Conservation (phyloP, 805 yeast species). For the Nakazawaea wickerhamii region DNA sequence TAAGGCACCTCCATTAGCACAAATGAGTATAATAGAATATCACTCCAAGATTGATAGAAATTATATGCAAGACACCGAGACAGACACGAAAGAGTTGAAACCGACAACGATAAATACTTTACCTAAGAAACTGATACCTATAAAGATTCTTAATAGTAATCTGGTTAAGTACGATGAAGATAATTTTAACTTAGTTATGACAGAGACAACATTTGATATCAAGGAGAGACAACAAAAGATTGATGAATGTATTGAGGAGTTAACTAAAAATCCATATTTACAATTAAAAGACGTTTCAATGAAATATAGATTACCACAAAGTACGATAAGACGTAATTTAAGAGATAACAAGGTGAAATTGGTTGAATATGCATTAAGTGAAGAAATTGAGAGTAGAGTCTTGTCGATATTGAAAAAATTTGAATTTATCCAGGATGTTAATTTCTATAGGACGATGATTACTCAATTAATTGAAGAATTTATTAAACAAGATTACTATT, state of each 20-base stretch:
- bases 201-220: background rate
- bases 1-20: slow-evolving; percentile 8
- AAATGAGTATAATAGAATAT: slow-evolving; percentile 2
- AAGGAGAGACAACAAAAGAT: slow-evolving; percentile 3
- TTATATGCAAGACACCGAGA: background rate
- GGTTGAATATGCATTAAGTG: slow-evolving; percentile 3
- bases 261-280: background rate
- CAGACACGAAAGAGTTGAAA: slow-evolving; percentile 4
- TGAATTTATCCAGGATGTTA: background rate
- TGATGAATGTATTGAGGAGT: slow-evolving; percentile 6
- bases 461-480: slow-evolving; percentile 6
- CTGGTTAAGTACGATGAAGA: slow-evolving; percentile 7
- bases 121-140: slow-evolving; percentile 5
- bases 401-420: slow-evolving; percentile 5
- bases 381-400: slow-evolving; percentile 2
- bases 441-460: background rate
- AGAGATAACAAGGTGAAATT: background rate
- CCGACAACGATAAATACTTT: slow-evolving; percentile 4
- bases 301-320: slow-evolving; percentile 7
- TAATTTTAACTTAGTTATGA: background rate
- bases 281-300: slow-evolving; percentile 1
- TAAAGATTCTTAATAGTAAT: slow-evolving; percentile 4
- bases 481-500: slow-evolving; percentile 8
- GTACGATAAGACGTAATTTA: slow-evolving; percentile 5
- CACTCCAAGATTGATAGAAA: slow-evolving; percentile 4